These are phyloP conservation scores for Cercospora janseana DNA, from an alignment of 2,329 filamentous ascomycete species.

Conservation along the genomic window DNA sequence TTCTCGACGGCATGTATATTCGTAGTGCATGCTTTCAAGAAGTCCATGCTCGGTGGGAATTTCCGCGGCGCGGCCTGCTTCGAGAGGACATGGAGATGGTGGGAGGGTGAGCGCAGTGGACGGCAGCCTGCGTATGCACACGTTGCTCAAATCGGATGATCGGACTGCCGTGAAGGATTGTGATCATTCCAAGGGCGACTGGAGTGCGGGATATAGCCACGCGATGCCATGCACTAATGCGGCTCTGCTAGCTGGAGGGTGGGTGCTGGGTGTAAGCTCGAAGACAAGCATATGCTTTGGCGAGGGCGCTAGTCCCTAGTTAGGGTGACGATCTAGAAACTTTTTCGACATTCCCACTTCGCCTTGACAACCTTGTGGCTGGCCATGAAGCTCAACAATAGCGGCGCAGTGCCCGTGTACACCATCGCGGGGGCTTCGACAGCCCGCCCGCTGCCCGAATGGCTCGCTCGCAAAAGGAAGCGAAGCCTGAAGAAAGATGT, in stretches of 20 bases:
- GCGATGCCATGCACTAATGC: no score
- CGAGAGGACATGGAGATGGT: slow-evolving; percentile 29
- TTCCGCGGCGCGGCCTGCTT: slow-evolving; percentile 5
- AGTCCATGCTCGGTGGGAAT: slow-evolving; percentile 33
- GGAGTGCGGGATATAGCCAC: no score
- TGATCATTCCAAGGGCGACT: no score
- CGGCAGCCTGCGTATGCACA: slow-evolving; percentile 6
- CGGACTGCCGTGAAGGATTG: no score
- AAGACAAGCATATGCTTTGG: no score
- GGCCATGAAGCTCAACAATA: slow-evolving; percentile 75
- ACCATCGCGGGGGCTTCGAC: slow-evolving; percentile 91
- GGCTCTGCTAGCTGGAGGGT: no score
- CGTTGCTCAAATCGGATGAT: no score
- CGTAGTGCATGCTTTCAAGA: slow-evolving; percentile 37
- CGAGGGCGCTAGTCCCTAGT: neutral
- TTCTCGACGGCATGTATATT: slow-evolving; percentile 34
- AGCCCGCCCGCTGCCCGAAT: slow-evolving; percentile 85
- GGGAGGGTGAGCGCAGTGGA: neutral
- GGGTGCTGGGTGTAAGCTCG: no score
- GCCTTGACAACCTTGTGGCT: no score
- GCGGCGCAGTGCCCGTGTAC: slow-evolving; percentile 83
- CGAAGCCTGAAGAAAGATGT: slow-evolving; percentile 86
- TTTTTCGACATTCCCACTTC: no score
- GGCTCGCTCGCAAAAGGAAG: slow-evolving; percentile 87
- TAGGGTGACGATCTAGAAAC: no score